A percentile compares a stretch with the other conserved stretches of the same genome.
Evolutionary conservation across 2,329 filamentous ascomycete species (phyloP).

Genomic region (Aspergillus quadrilineatus): DNA sequence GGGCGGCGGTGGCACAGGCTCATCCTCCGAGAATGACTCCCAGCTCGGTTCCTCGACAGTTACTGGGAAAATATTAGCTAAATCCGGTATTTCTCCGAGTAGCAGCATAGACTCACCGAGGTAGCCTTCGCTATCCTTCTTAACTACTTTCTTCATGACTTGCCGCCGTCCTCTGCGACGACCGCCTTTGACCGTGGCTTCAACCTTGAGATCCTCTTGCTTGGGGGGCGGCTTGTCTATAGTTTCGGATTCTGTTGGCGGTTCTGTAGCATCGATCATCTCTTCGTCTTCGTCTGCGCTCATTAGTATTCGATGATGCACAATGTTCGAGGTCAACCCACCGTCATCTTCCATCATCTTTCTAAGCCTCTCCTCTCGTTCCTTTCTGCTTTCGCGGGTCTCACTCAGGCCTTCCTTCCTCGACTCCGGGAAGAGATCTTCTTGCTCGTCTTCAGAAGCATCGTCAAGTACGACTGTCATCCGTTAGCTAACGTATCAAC

Average conservation of each 20-base stretch:
- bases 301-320: conserved; percentile 26
- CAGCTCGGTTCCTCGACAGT: conserved; percentile 80
- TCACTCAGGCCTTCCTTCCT: conserved; percentile 39
- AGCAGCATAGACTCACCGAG: conserved; percentile 61
- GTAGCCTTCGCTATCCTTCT: conserved; percentile 86
- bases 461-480: conserved; percentile 49
- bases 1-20: conserved; percentile 55
- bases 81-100: neutral
- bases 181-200: conserved; percentile 59
- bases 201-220: conserved; percentile 49
- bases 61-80: conserved; percentile 53
- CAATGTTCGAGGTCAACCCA: conserved; percentile 35
- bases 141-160: conserved; percentile 83
- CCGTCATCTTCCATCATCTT: conserved; percentile 73
- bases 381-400: conserved; percentile 52
- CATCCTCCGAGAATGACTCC: conserved; percentile 94
- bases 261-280: conserved; percentile 56
- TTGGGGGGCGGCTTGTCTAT: conserved; percentile 39
- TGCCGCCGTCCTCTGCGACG: conserved; percentile 73
- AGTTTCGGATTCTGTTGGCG: conserved; percentile 37
- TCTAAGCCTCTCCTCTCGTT: conserved; percentile 64
- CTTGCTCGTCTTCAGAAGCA: conserved; percentile 58
- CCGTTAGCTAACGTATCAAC: conserved; percentile 26
- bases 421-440: conserved; percentile 49
- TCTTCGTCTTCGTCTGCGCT: conserved; percentile 50